Evolutionary conservation across 106 monocot genomes (phyloP), one percentile per base, ranked within the genome.

Genomic region (Narthecium ossifragum): DNA sequence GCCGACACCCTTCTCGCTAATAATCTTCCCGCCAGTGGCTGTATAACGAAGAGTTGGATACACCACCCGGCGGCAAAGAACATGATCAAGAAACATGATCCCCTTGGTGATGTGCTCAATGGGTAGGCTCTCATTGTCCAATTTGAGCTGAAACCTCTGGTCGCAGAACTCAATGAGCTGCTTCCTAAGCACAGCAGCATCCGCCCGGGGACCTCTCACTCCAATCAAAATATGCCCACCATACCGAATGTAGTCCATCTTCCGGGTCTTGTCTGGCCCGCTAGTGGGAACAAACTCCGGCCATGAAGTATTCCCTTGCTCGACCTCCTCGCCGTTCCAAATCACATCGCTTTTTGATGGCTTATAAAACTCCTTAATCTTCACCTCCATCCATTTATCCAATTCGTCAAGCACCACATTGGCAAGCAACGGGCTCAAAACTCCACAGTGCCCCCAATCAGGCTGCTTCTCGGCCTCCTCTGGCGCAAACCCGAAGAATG

Each of bases 251-350:
- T 91, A 98, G 56, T 98, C 87, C 65, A 91, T 81, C 81, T 88
- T 91, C 64, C 91, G 28, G 0, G 98, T 98, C 77, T 98, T 98
- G 56, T 98, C 98, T 0, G 98, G 98, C 13, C 98, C 98, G 22
- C 84, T 98, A 0, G 98, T 91, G 1, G 98, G 98, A n/a, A 98
- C 87, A 58, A 98, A 98, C 73, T 98, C 98, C 5, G 98, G 98
- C 98, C 98, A 98, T 7, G 98, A 98, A 1, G 91, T 91, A 52
- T 91, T 98, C 18, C 79, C 98, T 56, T 87, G 86, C 68, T 86
- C 86, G 2, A 13, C 78, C 2, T 70, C 77, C 1, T 73, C 83
- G 0, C 61, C 73, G 17, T 68, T 81, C 70, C 76, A 80, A 34
- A 85, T 79, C 3, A 83, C 87, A 56, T 98, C 98, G 0, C 87